A percentile compares a stretch with the other conserved stretches of the same genome.
These are phyloP conservation scores for Trametes hirsuta DNA, from an alignment of 1,284 basidiomycete genomes.

Conservation along the genomic window DNA sequence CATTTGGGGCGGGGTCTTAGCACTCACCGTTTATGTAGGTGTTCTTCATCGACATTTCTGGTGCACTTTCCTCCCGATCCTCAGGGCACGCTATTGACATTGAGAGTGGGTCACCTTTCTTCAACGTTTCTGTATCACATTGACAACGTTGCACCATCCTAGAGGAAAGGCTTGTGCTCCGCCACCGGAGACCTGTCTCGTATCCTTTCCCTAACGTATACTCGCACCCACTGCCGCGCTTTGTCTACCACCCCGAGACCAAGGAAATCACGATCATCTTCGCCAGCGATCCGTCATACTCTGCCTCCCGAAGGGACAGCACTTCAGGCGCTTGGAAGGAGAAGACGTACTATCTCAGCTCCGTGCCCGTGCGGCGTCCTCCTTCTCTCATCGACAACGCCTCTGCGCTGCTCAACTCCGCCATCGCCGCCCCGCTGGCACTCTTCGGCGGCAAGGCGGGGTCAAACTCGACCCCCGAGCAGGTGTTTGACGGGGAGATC, in stretches of 20 bases:
- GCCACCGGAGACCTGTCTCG: constrained; percentile 74
- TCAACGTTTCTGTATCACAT: not conserved
- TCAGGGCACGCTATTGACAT: constrained; percentile 83
- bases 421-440: constrained; percentile 53
- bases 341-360: constrained; percentile 62
- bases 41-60: constrained; percentile 78
- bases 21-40: constrained; percentile 46
- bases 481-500: constrained; percentile 65
- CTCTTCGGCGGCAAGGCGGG: constrained; percentile 46
- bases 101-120: constrained; percentile 50
- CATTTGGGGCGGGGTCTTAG: not conserved
- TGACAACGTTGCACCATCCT: not conserved
- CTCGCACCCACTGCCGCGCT: constrained; percentile 75
- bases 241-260: constrained; percentile 57
- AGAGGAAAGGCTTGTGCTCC: constrained; percentile 67
- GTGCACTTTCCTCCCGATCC: constrained; percentile 71
- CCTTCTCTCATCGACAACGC: constrained; percentile 72
- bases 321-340: constrained; percentile 51
- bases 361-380: constrained; percentile 67
- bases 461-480: constrained; percentile 57
- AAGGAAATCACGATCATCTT: constrained; percentile 66
- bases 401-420: constrained; percentile 59
- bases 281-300: constrained; percentile 60
- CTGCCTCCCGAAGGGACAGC: constrained; percentile 37
- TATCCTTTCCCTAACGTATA: constrained; percentile 75